Evolutionary conservation across 208 protist species (phyloP).

Genomic region (Blastocrithidia nonstop): DNA sequence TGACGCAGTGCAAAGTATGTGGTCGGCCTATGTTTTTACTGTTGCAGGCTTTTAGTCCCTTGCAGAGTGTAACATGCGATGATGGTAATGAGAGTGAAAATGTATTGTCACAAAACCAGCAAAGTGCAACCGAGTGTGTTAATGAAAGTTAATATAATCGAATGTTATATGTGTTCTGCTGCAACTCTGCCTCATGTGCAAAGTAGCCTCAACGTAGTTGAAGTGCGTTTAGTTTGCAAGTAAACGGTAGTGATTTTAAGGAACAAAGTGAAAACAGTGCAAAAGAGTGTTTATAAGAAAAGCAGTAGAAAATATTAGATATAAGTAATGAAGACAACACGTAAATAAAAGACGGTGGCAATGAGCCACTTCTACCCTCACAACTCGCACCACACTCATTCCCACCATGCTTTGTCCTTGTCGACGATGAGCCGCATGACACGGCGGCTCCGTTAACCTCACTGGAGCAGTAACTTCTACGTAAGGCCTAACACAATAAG

Average conservation of each 20-base stretch:
- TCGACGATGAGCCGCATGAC: conserved; percentile 45
- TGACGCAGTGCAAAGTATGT: conserved; percentile 63
- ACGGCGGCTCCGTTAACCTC: conserved; percentile 11
- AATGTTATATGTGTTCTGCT: conserved; percentile 76
- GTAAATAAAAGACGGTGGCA: conserved; percentile 22
- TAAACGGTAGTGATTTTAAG: conserved; percentile 18
- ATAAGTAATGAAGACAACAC: conserved; percentile 11
- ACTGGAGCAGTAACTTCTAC: background rate
- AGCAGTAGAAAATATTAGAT: conserved; percentile 1
- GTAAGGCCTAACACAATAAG: background rate
- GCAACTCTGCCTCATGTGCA: conserved; percentile 47
- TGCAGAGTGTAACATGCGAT: conserved; percentile 4
- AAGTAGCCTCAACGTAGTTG: conserved; percentile 56
- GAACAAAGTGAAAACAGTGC: conserved; percentile 16
- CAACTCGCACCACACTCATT: conserved; percentile 28
- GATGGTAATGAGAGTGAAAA: background rate
- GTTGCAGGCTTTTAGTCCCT: conserved; percentile 59
- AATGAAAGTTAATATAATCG: conserved; percentile 45
- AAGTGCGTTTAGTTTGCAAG: conserved; percentile 48
- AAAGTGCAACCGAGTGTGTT: conserved; percentile 1
- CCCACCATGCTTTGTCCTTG: conserved; percentile 48
- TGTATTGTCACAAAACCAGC: background rate
- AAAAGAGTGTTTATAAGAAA: background rate
- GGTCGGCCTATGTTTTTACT: conserved; percentile 51
- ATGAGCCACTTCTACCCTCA: conserved; percentile 13